Conservation (phyloP, 805 yeast species). For the Candida silvatica region DNA sequence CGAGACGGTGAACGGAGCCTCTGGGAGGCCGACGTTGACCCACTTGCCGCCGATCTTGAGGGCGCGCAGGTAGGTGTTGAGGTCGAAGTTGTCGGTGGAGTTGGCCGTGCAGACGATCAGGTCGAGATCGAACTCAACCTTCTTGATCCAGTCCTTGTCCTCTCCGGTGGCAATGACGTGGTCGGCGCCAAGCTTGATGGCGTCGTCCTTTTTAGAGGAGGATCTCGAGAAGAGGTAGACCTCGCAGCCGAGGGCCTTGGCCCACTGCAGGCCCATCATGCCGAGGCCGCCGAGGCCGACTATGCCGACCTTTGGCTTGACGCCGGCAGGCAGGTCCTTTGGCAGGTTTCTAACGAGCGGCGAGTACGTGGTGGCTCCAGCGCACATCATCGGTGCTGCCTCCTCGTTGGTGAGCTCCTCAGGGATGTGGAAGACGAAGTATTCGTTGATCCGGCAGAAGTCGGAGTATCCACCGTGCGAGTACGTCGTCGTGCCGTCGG, state of each 20-base stretch:
- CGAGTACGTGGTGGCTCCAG: constrained; percentile 65
- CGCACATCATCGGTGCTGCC: constrained; percentile 72
- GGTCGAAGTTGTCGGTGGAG: constrained; percentile 38
- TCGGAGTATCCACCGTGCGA: constrained; percentile 67
- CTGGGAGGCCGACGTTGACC: constrained; percentile 63
- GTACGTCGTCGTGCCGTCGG: constrained; percentile 18
- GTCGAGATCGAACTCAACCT: constrained; percentile 31
- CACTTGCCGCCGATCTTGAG: constrained; percentile 53
- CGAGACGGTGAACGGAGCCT: constrained; percentile 31
- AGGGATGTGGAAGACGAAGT: constrained; percentile 59
- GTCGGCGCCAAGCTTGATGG: constrained; percentile 46
- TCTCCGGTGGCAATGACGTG: constrained; percentile 42
- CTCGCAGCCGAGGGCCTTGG: constrained; percentile 56
- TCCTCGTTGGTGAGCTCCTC: constrained; percentile 37
- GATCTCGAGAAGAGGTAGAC: constrained; percentile 51
- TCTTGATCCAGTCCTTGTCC: constrained; percentile 24
- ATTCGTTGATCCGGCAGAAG: constrained; percentile 55
- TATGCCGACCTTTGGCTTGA: constrained; percentile 40
- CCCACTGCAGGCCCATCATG: constrained; percentile 52
- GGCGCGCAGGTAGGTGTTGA: constrained; percentile 36
- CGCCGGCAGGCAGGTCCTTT: constrained; percentile 22
- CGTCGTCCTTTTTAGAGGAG: constrained; percentile 40
- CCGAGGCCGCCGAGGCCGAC: constrained; percentile 66
- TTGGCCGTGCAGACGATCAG: constrained; percentile 46
- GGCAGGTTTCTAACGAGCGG: constrained; percentile 45